Conservation (phyloP, 495 filamentous ascomycete genomes). For the Talaromyces proteolyticus region DNA sequence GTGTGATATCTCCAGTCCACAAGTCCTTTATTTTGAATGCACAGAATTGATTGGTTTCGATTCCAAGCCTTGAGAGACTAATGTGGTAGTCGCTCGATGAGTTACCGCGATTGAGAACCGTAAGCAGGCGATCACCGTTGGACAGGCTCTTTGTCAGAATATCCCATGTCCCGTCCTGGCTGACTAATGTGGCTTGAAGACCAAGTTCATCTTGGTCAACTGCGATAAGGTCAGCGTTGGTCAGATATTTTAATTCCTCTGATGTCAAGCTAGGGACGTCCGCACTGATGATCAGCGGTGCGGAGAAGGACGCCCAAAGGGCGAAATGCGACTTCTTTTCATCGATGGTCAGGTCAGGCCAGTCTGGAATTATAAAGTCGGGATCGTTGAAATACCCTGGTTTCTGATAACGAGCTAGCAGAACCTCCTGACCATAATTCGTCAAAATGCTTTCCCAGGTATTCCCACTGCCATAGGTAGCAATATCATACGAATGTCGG, state of each 20-base stretch:
- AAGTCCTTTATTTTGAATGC: slow-evolving; percentile 16
- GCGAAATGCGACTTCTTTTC: slow-evolving; percentile 36
- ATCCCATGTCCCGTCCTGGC: slow-evolving; percentile 21
- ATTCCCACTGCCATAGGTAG: slow-evolving; percentile 24
- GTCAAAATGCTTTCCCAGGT: slow-evolving; percentile 36
- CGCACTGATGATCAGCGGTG: slow-evolving; percentile 34
- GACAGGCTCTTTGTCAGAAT: slow-evolving; percentile 21
- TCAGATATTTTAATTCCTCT: slow-evolving; percentile 23
- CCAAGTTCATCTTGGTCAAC: slow-evolving; percentile 33
- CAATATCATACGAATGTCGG: slow-evolving; percentile 33
- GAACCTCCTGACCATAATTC: slow-evolving; percentile 28
- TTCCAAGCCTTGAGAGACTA: slow-evolving; percentile 13
- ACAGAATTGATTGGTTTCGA: slow-evolving; percentile 10
- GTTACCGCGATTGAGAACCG: slow-evolving; percentile 24
- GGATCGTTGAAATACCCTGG: slow-evolving; percentile 38
- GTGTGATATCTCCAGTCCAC: slow-evolving; percentile 7
- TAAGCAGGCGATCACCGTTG: slow-evolving; percentile 23
- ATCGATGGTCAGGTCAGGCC: slow-evolving; percentile 21
- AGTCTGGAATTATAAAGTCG: slow-evolving; percentile 35
- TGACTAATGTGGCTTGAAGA: slow-evolving; percentile 31
- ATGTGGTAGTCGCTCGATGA: slow-evolving; percentile 8
- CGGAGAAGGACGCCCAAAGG: slow-evolving; percentile 29
- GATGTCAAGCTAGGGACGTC: slow-evolving; percentile 25
- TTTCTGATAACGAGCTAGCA: slow-evolving; percentile 31
- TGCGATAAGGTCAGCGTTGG: slow-evolving; percentile 27